phyloP scores from a whole-genome alignment of 225 moss, liverwort and hornwort species.

The Bryum argenteum region DNA sequence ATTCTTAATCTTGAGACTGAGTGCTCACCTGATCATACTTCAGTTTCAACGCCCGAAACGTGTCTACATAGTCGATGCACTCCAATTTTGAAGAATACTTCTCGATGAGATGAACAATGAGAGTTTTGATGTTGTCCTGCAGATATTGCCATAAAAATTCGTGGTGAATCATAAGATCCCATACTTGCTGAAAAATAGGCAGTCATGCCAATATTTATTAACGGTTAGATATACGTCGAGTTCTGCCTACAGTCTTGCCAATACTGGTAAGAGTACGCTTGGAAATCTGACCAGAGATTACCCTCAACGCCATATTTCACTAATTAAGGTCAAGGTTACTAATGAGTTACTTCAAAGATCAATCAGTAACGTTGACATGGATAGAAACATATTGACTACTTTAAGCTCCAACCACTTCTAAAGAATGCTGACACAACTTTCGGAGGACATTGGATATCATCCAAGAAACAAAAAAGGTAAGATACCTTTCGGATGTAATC shows the following conservation, averaged over 20 bases:
- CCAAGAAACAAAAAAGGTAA: constrained; percentile 18
- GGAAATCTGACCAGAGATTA: background rate
- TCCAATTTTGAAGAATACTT: constrained; percentile 86
- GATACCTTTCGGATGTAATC: constrained; percentile 91
- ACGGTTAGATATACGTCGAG: too few relatives aligned
- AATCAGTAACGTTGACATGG: background rate
- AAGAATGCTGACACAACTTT: background rate
- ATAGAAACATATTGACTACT: background rate
- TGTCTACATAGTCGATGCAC: constrained; percentile 83
- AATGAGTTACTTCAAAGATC: background rate
- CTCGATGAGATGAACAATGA: constrained; percentile 81
- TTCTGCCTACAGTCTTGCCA: background rate
- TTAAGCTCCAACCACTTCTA: background rate
- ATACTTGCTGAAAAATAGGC: constrained; percentile 8
- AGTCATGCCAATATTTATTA: too few relatives aligned
- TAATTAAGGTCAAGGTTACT: background rate
- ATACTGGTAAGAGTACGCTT: background rate
- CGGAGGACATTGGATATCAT: constrained; percentile 5
- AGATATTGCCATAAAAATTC: constrained; percentile 24
- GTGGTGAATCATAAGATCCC: constrained; percentile 6
- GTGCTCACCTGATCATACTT: constrained; percentile 87
- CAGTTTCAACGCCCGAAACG: constrained; percentile 81
- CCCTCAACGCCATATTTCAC: background rate
- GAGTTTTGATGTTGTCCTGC: constrained; percentile 83
- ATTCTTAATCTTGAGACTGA: constrained; percentile 7